A percentile compares a stretch with the other conserved stretches of the same genome.
Evolutionary conservation across 1,284 basidiomycete species (phyloP).

Genomic region (Fomes fomentarius): DNA sequence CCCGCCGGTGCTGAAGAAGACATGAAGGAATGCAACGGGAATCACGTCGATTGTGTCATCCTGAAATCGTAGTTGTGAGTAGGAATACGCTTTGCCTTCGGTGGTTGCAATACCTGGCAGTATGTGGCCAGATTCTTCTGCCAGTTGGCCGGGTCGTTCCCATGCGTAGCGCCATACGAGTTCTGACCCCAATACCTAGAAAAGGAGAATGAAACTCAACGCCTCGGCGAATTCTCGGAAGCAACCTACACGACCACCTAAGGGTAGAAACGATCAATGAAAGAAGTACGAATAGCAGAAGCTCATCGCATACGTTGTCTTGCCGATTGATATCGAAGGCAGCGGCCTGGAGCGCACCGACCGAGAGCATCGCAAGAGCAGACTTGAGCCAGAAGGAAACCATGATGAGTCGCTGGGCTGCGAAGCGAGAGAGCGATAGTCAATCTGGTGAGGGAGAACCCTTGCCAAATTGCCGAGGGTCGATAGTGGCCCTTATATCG

Average conservation of each 20-base stretch:
- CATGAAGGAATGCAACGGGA: constrained; percentile 56
- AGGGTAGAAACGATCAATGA: not conserved
- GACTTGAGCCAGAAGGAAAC: too few species aligned
- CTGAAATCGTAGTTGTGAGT: constrained; percentile 29
- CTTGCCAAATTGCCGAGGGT: not conserved
- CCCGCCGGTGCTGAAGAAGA: constrained; percentile 51
- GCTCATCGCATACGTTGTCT: constrained; percentile 16
- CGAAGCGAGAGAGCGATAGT: not conserved
- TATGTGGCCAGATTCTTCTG: constrained; percentile 54
- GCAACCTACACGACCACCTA: constrained; percentile 1
- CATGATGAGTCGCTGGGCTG: not conserved
- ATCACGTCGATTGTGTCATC: constrained; percentile 63
- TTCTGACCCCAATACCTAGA: constrained; percentile 51
- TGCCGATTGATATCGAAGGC: constrained; percentile 11
- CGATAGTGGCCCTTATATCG: too few species aligned
- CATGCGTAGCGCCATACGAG: constrained; percentile 57
- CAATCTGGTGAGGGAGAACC: not conserved
- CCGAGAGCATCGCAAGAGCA: not conserved
- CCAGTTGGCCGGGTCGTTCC: constrained; percentile 44
- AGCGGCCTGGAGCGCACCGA: not conserved
- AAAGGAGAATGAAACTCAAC: not conserved
- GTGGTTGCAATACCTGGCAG: constrained; percentile 46
- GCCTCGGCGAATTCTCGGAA: not conserved
- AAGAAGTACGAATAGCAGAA: not conserved
- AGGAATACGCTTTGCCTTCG: constrained; percentile 35